These are phyloP conservation scores for Pythium coloratum DNA, from an alignment of 352 stramenopile species.

Conservation along the genomic window DNA sequence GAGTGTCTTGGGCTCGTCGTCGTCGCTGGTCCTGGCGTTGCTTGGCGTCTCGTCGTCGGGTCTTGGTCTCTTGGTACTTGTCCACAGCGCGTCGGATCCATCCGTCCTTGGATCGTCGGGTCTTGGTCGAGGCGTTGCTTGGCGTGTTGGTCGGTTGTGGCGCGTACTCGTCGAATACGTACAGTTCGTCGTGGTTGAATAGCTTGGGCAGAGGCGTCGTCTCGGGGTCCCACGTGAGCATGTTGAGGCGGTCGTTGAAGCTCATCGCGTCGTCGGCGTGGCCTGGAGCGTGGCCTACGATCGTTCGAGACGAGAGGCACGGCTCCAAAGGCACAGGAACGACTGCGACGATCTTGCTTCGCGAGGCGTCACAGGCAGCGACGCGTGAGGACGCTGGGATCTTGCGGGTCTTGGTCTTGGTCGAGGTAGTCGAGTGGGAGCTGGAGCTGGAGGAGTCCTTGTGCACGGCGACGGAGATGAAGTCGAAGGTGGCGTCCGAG, in stretches of 20 bases:
- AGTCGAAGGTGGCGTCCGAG: slow-evolving; percentile 37
- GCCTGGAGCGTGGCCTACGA: slow-evolving; percentile 12
- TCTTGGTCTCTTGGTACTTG: slow-evolving; percentile 30
- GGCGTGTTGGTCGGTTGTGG: slow-evolving; percentile 12
- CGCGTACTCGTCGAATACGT: slow-evolving; percentile 37
- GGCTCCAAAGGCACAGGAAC: slow-evolving; percentile 29
- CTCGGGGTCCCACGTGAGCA: slow-evolving; percentile 39
- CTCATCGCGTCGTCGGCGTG: slow-evolving; percentile 19
- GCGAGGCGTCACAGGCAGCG: background rate
- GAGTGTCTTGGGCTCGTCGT: background rate
- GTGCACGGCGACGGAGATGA: slow-evolving; percentile 35
- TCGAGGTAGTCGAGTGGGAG: slow-evolving; percentile 9
- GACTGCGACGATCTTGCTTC: slow-evolving; percentile 30
- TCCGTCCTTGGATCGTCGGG: slow-evolving; percentile 14
- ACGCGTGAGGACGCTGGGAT: background rate
- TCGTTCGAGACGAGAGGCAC: slow-evolving; percentile 18
- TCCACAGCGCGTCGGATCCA: slow-evolving; percentile 29
- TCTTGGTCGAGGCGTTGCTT: slow-evolving; percentile 4
- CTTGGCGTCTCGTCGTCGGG: slow-evolving; percentile 22
- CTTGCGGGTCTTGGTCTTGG: slow-evolving; percentile 9
- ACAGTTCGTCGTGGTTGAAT: slow-evolving; percentile 28
- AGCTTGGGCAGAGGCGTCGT: slow-evolving; percentile 26
- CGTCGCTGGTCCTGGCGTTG: slow-evolving; percentile 10
- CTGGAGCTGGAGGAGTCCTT: slow-evolving; percentile 11
- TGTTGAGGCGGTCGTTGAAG: slow-evolving; percentile 42